These are phyloP conservation scores for Trypanosoma mega DNA, from an alignment of 208 protist species.

Conservation along the genomic window DNA sequence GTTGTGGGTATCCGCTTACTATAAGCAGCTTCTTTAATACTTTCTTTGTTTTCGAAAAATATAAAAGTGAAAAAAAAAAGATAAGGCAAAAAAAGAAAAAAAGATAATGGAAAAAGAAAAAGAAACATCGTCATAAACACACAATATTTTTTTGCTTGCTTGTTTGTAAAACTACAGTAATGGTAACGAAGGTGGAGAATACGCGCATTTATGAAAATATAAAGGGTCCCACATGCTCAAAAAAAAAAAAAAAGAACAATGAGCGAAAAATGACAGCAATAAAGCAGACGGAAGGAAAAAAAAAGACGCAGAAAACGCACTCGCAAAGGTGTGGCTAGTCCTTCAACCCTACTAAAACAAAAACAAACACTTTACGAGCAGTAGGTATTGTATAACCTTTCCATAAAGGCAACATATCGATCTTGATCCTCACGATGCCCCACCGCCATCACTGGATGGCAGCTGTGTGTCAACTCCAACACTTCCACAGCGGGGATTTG, in stretches of 20 bases:
- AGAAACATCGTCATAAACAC: neutral
- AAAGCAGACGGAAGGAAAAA: too few species aligned
- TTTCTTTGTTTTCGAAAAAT: neutral
- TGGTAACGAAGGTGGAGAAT: neutral
- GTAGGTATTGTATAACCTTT: slow-evolving; percentile 74
- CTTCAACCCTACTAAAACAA: too few species aligned
- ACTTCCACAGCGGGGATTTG: slow-evolving; percentile 82
- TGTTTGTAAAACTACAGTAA: neutral
- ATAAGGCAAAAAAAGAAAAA: slow-evolving; percentile 4
- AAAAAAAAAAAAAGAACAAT: neutral
- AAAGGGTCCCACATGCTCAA: neutral
- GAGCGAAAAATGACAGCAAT: slow-evolving; percentile 1
- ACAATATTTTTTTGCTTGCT: slow-evolving; percentile 12
- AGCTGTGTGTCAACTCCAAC: slow-evolving; percentile 67
- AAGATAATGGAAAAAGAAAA: neutral
- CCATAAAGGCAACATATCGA: slow-evolving; percentile 81
- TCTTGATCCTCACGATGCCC: slow-evolving; percentile 75
- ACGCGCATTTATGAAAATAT: neutral
- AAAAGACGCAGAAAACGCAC: too few species aligned
- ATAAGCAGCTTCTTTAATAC: too few species aligned
- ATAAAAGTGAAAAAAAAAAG: neutral
- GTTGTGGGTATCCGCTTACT: too few species aligned
- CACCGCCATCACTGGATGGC: slow-evolving; percentile 76
- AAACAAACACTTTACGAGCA: slow-evolving; percentile 27
- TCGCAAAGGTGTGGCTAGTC: too few species aligned